phyloP scores from a whole-genome alignment of 1,284 basidiomycete species.

The Ustilago cynodontis region DNA sequence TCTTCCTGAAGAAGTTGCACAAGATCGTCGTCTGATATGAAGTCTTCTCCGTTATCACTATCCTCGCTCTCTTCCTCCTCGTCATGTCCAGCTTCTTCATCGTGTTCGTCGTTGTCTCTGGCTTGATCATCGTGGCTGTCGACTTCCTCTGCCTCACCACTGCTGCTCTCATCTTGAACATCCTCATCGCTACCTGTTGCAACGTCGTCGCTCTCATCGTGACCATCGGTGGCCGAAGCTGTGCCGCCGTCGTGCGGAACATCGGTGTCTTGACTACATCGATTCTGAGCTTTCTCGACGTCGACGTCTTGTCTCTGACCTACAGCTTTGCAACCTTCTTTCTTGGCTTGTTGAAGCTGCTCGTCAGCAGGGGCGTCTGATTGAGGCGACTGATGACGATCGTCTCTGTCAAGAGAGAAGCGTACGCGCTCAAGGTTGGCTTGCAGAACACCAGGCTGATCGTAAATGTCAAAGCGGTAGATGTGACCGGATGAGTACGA shows the following conservation, averaged over 20 bases:
- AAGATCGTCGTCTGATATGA: conserved; percentile 20
- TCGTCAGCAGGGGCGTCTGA: not conserved
- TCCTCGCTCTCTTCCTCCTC: conserved; percentile 1
- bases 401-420: conserved; percentile 9
- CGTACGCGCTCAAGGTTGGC: conserved; percentile 27
- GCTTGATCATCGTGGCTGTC: not conserved
- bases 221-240: not conserved
- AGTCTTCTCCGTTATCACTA: conserved; percentile 13
- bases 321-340: not conserved
- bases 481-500: conserved; percentile 62
- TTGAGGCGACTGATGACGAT: conserved; percentile 14
- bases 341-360: too few relatives aligned
- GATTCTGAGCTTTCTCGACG: not conserved
- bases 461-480: conserved; percentile 67
- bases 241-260: not conserved
- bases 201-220: not conserved
- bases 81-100: not conserved
- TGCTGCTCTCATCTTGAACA: not conserved
- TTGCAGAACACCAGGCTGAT: conserved; percentile 44
- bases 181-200: not conserved
- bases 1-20: conserved; percentile 13
- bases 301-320: not conserved
- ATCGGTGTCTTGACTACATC: not conserved
- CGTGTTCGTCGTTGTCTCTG: not conserved
- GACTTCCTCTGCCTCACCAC: not conserved